Base-by-base conservation (phyloP, 768 basidiomycete species). In the Boletus sp. region DNA sequence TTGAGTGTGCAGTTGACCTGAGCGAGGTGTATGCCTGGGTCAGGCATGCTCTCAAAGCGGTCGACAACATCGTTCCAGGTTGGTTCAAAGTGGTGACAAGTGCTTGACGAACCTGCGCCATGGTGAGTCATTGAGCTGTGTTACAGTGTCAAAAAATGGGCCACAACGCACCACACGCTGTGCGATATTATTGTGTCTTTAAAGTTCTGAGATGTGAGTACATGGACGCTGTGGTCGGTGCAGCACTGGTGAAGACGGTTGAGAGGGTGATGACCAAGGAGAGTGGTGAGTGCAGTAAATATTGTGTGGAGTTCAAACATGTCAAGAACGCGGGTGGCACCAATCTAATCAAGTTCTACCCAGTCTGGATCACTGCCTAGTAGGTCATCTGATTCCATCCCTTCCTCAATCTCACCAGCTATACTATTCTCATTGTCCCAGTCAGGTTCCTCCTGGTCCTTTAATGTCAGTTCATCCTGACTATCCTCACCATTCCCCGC, bases 61-160 rank as follows among this genome's bases (percentile, higher is more conserved):
- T 75, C 71, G 7, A 83, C 84, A 7, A 96, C 76, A 48, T 84
- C 73, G 45, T 84, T 77, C 93, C 94, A 97, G 29, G 87, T 92
- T 0, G 94, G 89, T 10, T 84, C 85, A 63, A 97, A 97, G 67
- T 96, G 94, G 5, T 71, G 68, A 64, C 94, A 84, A 97, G 71
- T 90, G 88, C 64, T 96, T 93, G 48, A 96, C 76, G 56, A 95
- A 85, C 85, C 85, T 80, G 59, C 10, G 24, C 1, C n/a, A n/a
- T n/a, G n/a, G 20, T n/a, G n/a, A n/a, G n/a, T n/a, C n/a, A n/a
- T n/a, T n/a, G n/a, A n/a, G n/a, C n/a, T n/a, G n/a, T n/a, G n/a
- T n/a, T n/a, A n/a, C n/a, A n/a, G n/a, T n/a, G n/a, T n/a, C n/a
- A n/a, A n/a, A n/a, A n/a, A n/a, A n/a, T n/a, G n/a, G n/a, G n/a